Percentiles rank a stretch among this genome's conserved stretches.
Evolutionary conservation across 1,139 yeast species (phyloP).

Genomic region (Debaryomycetaceae sp.): DNA sequence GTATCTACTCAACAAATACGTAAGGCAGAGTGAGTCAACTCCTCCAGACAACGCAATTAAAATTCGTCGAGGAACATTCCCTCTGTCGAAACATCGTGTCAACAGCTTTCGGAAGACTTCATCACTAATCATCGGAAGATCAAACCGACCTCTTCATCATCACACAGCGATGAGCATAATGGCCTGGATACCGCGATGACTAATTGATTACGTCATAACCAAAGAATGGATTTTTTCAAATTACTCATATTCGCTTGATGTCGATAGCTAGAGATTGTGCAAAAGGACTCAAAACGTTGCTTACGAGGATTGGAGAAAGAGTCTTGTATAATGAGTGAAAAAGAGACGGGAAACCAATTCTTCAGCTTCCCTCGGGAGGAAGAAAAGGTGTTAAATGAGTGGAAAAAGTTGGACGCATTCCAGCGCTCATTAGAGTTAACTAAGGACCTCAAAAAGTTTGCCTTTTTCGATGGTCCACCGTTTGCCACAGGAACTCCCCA

Average conservation of each 20-base stretch:
- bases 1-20: conserved; percentile 40
- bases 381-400: conserved; percentile 68
- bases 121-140: conserved; percentile 8
- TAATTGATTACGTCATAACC: conserved; percentile 1
- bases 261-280: not conserved
- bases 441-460: conserved; percentile 79
- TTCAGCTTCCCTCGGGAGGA: conserved; percentile 84
- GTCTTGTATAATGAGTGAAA: conserved; percentile 25
- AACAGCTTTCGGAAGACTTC: conserved; percentile 11
- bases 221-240: not conserved
- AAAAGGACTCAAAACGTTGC: not conserved
- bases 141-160: not conserved
- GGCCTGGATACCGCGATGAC: not conserved
- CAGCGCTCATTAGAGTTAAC: conserved; percentile 81
- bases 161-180: not conserved
- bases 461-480: conserved; percentile 98
- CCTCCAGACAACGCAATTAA: conserved; percentile 73
- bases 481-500: conserved; percentile 99
- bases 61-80: conserved; percentile 12
- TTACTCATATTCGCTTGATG: not conserved
- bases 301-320: not conserved
- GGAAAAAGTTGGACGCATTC: conserved; percentile 94
- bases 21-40: conserved; percentile 72
- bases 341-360: conserved; percentile 24
- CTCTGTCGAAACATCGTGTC: conserved; percentile 8